A percentile compares a stretch with the other conserved stretches of the same genome.
Conservation (phyloP, 345 rosid species). For the Euphorbia tirucalli region DNA sequence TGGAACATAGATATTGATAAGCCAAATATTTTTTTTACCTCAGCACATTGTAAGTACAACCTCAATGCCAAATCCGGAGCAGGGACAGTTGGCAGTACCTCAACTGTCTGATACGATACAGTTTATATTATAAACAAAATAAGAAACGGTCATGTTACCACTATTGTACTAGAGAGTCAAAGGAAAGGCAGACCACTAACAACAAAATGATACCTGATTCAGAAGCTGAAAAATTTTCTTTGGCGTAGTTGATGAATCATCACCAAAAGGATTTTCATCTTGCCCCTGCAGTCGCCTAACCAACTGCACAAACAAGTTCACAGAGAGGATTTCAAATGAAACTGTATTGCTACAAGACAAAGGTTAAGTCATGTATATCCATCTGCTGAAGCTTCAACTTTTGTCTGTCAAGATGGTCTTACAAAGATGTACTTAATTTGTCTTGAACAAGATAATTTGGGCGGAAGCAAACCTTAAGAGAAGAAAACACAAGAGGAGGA, state of each 20-base stretch:
- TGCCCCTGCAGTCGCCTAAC: slow-evolving; percentile 80
- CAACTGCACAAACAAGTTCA: slow-evolving; percentile 45
- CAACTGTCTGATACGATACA: slow-evolving; percentile 60
- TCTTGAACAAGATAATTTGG: slow-evolving; percentile 4
- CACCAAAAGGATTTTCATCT: slow-evolving; percentile 96
- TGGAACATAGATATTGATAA: slow-evolving; percentile 7
- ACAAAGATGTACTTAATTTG: neutral
- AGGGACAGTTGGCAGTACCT: slow-evolving; percentile 70
- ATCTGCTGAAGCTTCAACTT: neutral
- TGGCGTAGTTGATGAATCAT: slow-evolving; percentile 66
- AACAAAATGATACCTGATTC: slow-evolving; percentile 53
- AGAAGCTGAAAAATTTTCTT: slow-evolving; percentile 89
- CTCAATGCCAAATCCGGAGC: slow-evolving; percentile 85
- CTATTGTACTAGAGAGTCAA: neutral
- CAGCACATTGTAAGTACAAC: slow-evolving; percentile 94
- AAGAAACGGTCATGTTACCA: neutral
- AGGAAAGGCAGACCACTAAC: neutral
- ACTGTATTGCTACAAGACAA: neutral
- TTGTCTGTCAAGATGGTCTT: neutral
- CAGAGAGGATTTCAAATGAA: neutral
- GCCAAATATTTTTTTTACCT: slow-evolving; percentile 48
- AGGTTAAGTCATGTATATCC: neutral
- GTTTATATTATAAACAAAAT: neutral
- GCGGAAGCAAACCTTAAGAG: slow-evolving; percentile 68
- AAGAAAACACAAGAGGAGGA: slow-evolving; percentile 89